Conservation (phyloP, 495 filamentous ascomycete species). For the Usnea hakonensis region DNA sequence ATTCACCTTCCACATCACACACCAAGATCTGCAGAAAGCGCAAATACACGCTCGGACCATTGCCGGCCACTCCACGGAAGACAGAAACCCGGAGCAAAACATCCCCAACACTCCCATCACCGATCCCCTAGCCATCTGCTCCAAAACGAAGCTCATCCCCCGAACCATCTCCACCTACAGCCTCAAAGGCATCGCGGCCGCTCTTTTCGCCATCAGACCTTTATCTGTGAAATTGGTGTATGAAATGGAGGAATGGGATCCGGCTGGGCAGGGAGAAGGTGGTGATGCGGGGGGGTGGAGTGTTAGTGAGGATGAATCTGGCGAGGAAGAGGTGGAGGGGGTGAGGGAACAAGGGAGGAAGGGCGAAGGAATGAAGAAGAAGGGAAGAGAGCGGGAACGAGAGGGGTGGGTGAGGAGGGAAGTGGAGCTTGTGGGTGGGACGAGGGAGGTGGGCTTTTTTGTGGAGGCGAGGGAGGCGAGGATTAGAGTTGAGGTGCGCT, state of each 20-base stretch:
- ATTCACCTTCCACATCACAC: conserved; percentile 49
- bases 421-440: conserved; percentile 73
- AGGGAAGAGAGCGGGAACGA: conserved; percentile 23
- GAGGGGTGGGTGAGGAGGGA: conserved; percentile 63
- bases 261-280: conserved; percentile 47
- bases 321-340: conserved; percentile 26
- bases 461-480: conserved; percentile 62
- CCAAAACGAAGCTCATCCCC: conserved; percentile 53
- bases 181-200: conserved; percentile 68
- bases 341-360: conserved; percentile 8
- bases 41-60: conserved; percentile 1
- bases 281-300: conserved; percentile 47
- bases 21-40: not conserved
- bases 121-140: not conserved
- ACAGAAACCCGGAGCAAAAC: not conserved
- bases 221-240: conserved; percentile 59
- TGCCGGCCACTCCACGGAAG: not conserved
- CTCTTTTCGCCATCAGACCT: conserved; percentile 57
- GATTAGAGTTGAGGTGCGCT: conserved; percentile 55
- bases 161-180: conserved; percentile 70
- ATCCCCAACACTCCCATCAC: not conserved
- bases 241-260: conserved; percentile 83
- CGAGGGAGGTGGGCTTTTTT: conserved; percentile 71
- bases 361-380: conserved; percentile 15
- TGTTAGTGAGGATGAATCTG: conserved; percentile 48